Evolutionary conservation across 306 rosid genomes (phyloP), one percentile per base, ranked within the genome.

Genomic region (Cucurbita maxima): DNA sequence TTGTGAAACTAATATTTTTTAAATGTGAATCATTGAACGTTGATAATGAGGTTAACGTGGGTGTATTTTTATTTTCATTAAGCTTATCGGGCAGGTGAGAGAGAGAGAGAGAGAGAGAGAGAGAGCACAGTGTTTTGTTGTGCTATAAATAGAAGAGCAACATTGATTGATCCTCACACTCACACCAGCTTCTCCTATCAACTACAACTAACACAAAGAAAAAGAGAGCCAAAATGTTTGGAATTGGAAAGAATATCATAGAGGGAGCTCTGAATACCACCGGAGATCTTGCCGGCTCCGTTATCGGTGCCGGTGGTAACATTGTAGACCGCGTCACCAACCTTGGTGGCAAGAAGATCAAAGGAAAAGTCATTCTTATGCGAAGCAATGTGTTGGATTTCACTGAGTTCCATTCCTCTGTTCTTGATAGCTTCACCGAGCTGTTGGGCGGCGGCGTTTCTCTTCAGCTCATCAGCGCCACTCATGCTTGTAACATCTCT

Each of bases 351-450:
- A 58, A 59, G 48, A 66, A 78, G 48, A 80, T 89, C 8, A 82
- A 40, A 80, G 97, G 96, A 18, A 82, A 34, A 20, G 90, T 86
- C 74, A 81, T 89, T 6, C 22, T 92, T 80, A 92, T 88, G 92
- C 89, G 84, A 86, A 92, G 87, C 61, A 89, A 92, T 59, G 92
- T 88, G 56, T 18, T 92, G 80, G 97, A 92, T 59, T 69, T 89
- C 79, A 85, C 88, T 18, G 89, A 89, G 56, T 78, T 92, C 11
- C 69, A 63, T 52, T 88, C 92, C 8, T 8, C 10, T 0, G 3
- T 86, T 47, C 22, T 74, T 1, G 97, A 92, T 80, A 76, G 83
- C 50, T 7, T 89, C 66, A 82, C 80, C 10, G 97, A 92, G 84
- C 37, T 88, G 10, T 1, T 84, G 30, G 92, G 96, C 16, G 53